Evolutionary conservation across 345 rosid genomes (phyloP).

Genomic region (Raphanus sativus): DNA sequence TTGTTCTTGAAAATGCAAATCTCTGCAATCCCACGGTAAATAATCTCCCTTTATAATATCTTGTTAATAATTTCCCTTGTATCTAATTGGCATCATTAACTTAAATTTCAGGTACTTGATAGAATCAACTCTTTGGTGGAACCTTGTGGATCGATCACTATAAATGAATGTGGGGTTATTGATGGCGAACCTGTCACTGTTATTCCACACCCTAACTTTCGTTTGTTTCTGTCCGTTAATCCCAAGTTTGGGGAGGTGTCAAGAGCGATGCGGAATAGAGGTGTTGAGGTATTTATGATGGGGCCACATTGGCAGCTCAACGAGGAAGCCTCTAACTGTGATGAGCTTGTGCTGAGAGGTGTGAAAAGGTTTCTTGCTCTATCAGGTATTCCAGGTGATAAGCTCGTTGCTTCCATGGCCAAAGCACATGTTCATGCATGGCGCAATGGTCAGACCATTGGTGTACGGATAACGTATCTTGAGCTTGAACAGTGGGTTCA

Average conservation of each 20-base stretch:
- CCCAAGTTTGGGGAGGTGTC: constrained; percentile 91
- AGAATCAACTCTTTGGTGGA: constrained; percentile 97
- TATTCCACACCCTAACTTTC: constrained; percentile 78
- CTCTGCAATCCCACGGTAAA: constrained; percentile 95
- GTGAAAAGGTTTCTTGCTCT: constrained; percentile 65
- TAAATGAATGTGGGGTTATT: constrained; percentile 83
- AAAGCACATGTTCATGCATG: constrained; percentile 76
- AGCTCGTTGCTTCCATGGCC: constrained; percentile 77
- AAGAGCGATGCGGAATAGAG: constrained; percentile 97
- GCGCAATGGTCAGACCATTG: constrained; percentile 49
- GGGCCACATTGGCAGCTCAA: constrained; percentile 79
- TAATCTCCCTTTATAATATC: constrained; percentile 2
- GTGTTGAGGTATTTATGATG: constrained; percentile 94
- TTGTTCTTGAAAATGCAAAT: constrained; percentile 88
- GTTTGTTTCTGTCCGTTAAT: constrained; percentile 83
- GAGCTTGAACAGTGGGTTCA: constrained; percentile 90
- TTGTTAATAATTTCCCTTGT: constrained; percentile 15
- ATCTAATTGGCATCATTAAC: constrained; percentile 9
- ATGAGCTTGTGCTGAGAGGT: constrained; percentile 60
- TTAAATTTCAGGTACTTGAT: constrained; percentile 74
- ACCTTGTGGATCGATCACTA: constrained; percentile 78
- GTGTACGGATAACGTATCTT: constrained; percentile 64
- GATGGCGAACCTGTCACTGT: constrained; percentile 85
- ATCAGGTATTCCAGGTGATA: constrained; percentile 66
- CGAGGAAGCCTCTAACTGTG: constrained; percentile 42